These are phyloP conservation scores for Blastobotrys illinoisensis DNA, from an alignment of 1,139 yeast genomes.

Conservation along the genomic window DNA sequence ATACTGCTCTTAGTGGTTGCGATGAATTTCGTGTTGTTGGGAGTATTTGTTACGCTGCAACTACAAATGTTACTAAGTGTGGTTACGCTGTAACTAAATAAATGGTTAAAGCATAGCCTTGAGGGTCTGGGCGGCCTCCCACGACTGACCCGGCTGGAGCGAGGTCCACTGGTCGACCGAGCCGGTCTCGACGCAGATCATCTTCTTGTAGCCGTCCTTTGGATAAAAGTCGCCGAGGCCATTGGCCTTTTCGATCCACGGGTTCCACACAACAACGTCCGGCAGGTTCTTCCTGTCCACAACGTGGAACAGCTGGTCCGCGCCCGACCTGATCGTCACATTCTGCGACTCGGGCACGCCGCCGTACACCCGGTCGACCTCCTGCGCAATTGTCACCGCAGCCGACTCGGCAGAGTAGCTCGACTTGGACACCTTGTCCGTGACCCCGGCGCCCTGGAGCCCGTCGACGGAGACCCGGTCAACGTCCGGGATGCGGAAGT, in stretches of 20 bases:
- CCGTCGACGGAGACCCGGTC: constrained; percentile 73
- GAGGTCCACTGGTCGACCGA: constrained; percentile 62
- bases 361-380: constrained; percentile 78
- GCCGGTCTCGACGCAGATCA: constrained; percentile 96
- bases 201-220: constrained; percentile 69
- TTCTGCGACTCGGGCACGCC: constrained; percentile 41
- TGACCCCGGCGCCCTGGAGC: constrained; percentile 61
- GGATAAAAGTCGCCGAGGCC: constrained; percentile 88
- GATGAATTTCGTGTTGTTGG: too few relatives aligned
- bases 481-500: constrained; percentile 68
- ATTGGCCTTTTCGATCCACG: constrained; percentile 77
- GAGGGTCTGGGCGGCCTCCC: constrained; percentile 63
- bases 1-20: too few relatives aligned
- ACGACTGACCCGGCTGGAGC: constrained; percentile 61
- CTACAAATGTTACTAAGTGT: too few relatives aligned
- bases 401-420: constrained; percentile 57
- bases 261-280: constrained; percentile 97
- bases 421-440: constrained; percentile 65
- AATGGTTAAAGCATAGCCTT: constrained; percentile 16
- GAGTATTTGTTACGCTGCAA: too few relatives aligned
- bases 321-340: constrained; percentile 63
- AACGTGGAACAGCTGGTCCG: constrained; percentile 51
- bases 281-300: constrained; percentile 59
- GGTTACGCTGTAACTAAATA: too few relatives aligned
- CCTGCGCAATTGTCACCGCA: constrained; percentile 66